These are phyloP conservation scores for Arthrobotrys megalospora DNA, from an alignment of 2,329 filamentous ascomycete genomes.

Conservation along the genomic window DNA sequence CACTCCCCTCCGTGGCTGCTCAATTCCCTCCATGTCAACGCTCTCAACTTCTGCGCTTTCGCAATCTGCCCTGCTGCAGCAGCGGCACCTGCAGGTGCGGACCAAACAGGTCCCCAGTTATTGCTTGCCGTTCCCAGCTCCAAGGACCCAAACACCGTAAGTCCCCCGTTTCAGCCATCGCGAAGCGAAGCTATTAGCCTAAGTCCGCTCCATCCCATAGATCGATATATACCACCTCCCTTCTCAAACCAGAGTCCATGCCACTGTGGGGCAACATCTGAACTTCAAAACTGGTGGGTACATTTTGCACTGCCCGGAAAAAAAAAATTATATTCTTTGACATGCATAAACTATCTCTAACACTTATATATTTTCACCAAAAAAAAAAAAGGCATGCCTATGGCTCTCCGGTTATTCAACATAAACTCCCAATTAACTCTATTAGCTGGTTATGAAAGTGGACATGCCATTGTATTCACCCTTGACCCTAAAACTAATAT, in stretches of 20 bases:
- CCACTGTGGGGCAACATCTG: constrained; percentile 70
- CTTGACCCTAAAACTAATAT: constrained; percentile 65
- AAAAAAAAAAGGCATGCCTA: constrained; percentile 80
- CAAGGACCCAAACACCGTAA: constrained; percentile 78
- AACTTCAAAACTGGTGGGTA: constrained; percentile 69
- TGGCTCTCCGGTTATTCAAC: constrained; percentile 80
- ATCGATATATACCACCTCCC: constrained; percentile 90
- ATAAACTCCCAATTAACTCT: constrained; percentile 71
- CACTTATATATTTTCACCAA: neutral
- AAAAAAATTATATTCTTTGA: constrained; percentile 67
- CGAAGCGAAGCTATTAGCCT: constrained; percentile 8
- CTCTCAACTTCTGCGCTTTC: constrained; percentile 95
- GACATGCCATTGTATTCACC: constrained; percentile 77
- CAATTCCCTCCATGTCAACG: constrained; percentile 86
- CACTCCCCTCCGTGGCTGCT: constrained; percentile 85
- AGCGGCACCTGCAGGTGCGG: constrained; percentile 11
- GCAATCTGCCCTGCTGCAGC: constrained; percentile 70
- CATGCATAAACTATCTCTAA: constrained; percentile 66
- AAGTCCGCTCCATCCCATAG: constrained; percentile 62
- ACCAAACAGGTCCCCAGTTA: constrained; percentile 67
- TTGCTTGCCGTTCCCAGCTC: constrained; percentile 87
- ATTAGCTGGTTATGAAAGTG: constrained; percentile 87
- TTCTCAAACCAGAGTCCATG: constrained; percentile 77
- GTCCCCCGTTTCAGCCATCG: constrained; percentile 63
- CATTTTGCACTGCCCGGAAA: neutral